Conservation (phyloP, 768 basidiomycete genomes). For the Phylloporus rhodoxanthus region DNA sequence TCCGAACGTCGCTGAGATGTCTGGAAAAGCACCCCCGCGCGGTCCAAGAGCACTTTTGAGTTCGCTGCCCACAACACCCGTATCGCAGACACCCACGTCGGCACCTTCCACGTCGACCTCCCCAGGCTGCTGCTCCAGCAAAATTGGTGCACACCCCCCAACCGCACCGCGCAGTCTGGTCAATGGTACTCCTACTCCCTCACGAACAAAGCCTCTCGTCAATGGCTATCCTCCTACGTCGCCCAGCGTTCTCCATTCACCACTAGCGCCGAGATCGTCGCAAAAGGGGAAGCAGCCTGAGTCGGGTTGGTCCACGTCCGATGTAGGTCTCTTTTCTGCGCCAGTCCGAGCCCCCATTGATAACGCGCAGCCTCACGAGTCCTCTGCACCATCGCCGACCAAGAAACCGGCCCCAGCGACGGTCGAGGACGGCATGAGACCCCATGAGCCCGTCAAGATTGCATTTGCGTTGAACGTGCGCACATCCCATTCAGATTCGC, state of each 20-base stretch:
- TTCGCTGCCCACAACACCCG: constrained; percentile 32
- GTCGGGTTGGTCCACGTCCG: constrained; percentile 30
- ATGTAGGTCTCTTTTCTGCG: constrained; percentile 23
- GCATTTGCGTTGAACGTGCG: constrained; percentile 29
- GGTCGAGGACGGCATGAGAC: constrained; percentile 27
- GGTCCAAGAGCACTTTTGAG: constrained; percentile 67
- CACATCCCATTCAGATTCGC: constrained; percentile 21
- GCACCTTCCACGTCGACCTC: constrained; percentile 32
- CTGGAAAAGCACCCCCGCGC: constrained; percentile 71
- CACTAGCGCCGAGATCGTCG: constrained; percentile 30
- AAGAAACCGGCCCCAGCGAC: constrained; percentile 19
- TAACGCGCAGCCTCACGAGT: constrained; percentile 17
- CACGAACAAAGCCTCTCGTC: constrained; percentile 36
- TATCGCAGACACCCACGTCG: constrained; percentile 29
- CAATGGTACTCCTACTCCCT: constrained; percentile 31
- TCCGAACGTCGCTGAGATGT: constrained; percentile 40
- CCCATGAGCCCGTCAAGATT: constrained; percentile 30
- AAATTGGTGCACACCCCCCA: constrained; percentile 53
- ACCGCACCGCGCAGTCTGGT: constrained; percentile 61
- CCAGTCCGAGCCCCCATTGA: background rate
- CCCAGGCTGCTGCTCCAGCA: constrained; percentile 28
- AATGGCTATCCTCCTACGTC: constrained; percentile 38
- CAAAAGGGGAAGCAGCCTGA: constrained; percentile 43
- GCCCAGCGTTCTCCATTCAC: constrained; percentile 22
- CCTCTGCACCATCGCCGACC: constrained; percentile 6